Evolutionary conservation across 169 alveolate species (phyloP).

Genomic region (Eimeria brunetti): DNA sequence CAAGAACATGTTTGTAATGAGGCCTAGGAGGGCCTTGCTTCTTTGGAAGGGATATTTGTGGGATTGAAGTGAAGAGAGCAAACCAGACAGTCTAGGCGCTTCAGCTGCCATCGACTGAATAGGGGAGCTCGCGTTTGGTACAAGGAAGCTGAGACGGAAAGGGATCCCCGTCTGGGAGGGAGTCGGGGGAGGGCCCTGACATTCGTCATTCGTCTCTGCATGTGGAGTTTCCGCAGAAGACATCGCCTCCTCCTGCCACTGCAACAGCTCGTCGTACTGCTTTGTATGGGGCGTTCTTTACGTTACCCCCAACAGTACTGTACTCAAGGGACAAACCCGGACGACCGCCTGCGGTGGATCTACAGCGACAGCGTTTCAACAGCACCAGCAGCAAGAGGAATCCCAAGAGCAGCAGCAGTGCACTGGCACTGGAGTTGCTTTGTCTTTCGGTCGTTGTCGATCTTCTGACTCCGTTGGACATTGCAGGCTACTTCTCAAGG

Average conservation of each 20-base stretch:
- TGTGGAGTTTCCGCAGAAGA: neutral
- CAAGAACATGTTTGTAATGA: neutral
- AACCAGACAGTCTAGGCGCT: neutral
- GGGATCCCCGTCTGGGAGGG: neutral
- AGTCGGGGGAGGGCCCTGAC: neutral
- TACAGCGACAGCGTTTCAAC: slow-evolving; percentile 9
- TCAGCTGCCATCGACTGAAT: neutral
- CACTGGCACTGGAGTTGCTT: neutral
- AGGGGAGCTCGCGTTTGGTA: neutral
- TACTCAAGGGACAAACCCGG: neutral
- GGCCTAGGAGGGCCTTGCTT: slow-evolving; percentile 38
- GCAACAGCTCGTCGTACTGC: neutral
- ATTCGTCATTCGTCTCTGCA: neutral
- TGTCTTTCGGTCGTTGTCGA: neutral
- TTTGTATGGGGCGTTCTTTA: neutral
- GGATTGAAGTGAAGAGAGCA: neutral
- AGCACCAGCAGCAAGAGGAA: neutral
- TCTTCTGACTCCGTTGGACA: neutral
- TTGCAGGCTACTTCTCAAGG: neutral
- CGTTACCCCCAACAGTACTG: neutral
- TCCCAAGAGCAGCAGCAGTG: neutral
- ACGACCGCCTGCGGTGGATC: neutral
- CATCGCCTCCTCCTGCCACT: neutral
- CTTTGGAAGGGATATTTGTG: slow-evolving; percentile 17
- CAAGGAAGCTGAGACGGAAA: neutral